Base-by-base conservation (phyloP, 257 asterid genomes). In the Scutellaria barbata region DNA sequence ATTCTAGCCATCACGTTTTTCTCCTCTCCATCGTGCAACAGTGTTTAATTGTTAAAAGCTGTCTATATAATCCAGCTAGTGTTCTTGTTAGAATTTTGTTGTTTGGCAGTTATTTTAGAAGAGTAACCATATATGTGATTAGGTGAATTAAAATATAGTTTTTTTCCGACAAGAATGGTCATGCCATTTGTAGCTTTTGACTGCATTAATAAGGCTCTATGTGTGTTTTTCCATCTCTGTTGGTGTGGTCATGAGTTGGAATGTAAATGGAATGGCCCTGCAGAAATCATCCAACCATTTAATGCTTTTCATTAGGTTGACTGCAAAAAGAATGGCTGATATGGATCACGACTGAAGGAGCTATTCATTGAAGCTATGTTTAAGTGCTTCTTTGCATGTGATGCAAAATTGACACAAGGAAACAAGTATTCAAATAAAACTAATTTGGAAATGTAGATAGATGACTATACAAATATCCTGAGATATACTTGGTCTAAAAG, bases 311-410 rank as follows among this genome's bases (percentile, higher is more conserved):
- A 16, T 62, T 39, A 62, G 68, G 51, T 45, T 3, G 40, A 64
- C 41, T 53, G 50, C 8, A n/a, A 45, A 25, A 10, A 10, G 63
- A 58, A 22, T 22, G 25, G 25, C 25, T 1, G 25, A 22, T 2
- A 46, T 16, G 33, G 47, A 20, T 56, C 10, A 5, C 46, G 65
- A 5, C 59, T 57, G 51, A 5, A 70, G 18, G 66, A 58, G 73
- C 37, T 63, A 11, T 54, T 46, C 40, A n/a, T 14, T 37, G 25
- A 66, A 66, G 33, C 47, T 60, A 17, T 45, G 47, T 66, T 66
- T 5, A 9, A 22, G 47, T 5, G 13, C 53, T 43, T 45, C 37
- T 9, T 39, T 67, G 25, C 25, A 22, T 22, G 25, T 22, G 25
- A 22, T 37, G 63, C 43, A 43, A 46, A 25, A 3, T 70, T 58